Percentiles rank a stretch among this genome's conserved stretches.
These are phyloP conservation scores for Globisporangium takayamanum DNA, from an alignment of 352 stramenopile genomes.

Conservation along the genomic window DNA sequence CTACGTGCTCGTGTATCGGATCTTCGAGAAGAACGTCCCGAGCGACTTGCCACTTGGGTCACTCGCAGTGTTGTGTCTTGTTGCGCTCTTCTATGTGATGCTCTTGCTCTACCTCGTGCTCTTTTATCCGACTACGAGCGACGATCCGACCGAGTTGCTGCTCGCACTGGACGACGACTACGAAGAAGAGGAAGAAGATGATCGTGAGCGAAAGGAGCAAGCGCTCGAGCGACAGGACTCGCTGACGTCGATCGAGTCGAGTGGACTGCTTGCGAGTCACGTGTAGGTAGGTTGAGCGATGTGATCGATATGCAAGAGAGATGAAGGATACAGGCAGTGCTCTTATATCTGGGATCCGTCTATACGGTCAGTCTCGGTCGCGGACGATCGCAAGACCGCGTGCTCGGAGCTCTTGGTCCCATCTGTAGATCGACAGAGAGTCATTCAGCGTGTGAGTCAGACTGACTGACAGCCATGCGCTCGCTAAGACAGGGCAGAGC, in stretches of 20 bases:
- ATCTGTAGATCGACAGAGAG: constrained; percentile 19
- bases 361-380: constrained; percentile 43
- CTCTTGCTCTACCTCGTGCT: constrained; percentile 55
- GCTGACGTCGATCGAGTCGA: neutral
- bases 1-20: constrained; percentile 52
- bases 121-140: constrained; percentile 25
- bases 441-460: neutral
- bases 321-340: neutral
- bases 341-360: too few species aligned
- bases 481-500: neutral
- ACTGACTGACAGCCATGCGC: neutral
- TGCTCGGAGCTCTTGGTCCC: constrained; percentile 63
- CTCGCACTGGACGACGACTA: neutral
- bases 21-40: constrained; percentile 32
- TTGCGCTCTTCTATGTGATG: constrained; percentile 26
- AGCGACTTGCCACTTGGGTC: constrained; percentile 20
- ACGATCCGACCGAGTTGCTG: neutral
- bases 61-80: constrained; percentile 11
- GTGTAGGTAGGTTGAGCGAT: neutral
- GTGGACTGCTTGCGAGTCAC: neutral
- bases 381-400: constrained; percentile 65
- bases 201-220: neutral
- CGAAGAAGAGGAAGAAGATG: neutral
- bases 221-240: neutral
- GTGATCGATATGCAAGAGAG: too few species aligned